A percentile compares a stretch with the other conserved stretches of the same genome.
Conservation (phyloP, 306 rosid genomes). For the Cicer yamashitae region DNA sequence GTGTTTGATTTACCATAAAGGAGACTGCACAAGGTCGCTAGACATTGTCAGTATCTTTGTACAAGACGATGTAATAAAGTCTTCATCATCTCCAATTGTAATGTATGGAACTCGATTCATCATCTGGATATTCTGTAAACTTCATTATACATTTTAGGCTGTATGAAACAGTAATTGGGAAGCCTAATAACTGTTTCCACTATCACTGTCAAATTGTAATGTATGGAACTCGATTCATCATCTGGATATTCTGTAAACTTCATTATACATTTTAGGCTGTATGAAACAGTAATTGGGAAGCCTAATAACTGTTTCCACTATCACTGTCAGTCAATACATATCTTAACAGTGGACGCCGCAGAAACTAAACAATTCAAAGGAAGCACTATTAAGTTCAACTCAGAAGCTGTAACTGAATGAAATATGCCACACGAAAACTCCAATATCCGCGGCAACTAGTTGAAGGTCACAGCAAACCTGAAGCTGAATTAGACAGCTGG, state of each 20-base stretch:
- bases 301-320: background rate
- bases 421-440: slow-evolving; percentile 12
- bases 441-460: slow-evolving; percentile 5
- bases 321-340: slow-evolving; percentile 4
- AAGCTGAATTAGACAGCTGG: slow-evolving; percentile 1
- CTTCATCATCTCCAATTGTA: slow-evolving; percentile 29
- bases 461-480: slow-evolving; percentile 17
- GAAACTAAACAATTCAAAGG: slow-evolving; percentile 17
- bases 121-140: background rate
- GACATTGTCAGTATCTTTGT: slow-evolving; percentile 26
- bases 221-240: slow-evolving; percentile 12
- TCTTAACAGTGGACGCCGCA: background rate
- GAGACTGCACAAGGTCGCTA: slow-evolving; percentile 10
- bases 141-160: slow-evolving; percentile 14
- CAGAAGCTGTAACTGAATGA: slow-evolving; percentile 11
- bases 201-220: slow-evolving; percentile 25
- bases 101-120: slow-evolving; percentile 12
- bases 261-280: slow-evolving; percentile 13
- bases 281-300: slow-evolving; percentile 21
- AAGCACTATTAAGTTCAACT: slow-evolving; percentile 28
- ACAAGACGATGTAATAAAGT: slow-evolving; percentile 10
- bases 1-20: slow-evolving; percentile 32
- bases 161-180: slow-evolving; percentile 14
- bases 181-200: background rate
- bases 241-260: background rate